phyloP scores from a whole-genome alignment of 805 yeast species.

The Yarrowia osloensis region DNA sequence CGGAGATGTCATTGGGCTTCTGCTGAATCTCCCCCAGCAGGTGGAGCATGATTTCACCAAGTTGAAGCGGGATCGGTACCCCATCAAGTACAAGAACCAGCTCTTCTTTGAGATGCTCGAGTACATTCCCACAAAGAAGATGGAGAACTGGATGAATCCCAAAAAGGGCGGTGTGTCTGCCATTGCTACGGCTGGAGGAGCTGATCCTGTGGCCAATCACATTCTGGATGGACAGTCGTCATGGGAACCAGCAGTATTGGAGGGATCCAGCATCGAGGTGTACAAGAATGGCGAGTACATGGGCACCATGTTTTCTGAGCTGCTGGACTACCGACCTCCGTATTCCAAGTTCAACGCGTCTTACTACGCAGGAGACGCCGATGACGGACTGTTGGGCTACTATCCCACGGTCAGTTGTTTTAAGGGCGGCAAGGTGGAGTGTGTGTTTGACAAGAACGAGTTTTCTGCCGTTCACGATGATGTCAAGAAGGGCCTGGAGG shows the following conservation, averaged over 20 bases:
- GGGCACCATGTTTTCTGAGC: constrained; percentile 66
- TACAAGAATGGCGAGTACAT: constrained; percentile 73
- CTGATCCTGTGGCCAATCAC: constrained; percentile 39
- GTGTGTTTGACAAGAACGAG: constrained; percentile 65
- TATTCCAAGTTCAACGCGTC: constrained; percentile 50
- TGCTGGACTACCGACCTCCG: constrained; percentile 81
- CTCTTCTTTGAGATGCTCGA: constrained; percentile 85
- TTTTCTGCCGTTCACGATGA: constrained; percentile 51
- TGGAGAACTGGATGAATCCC: constrained; percentile 66
- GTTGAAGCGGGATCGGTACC: constrained; percentile 78
- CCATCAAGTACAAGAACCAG: constrained; percentile 76
- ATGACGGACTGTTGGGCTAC: constrained; percentile 87
- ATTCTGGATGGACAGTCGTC: constrained; percentile 25
- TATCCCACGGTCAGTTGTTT: constrained; percentile 87
- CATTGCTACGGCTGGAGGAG: constrained; percentile 28
- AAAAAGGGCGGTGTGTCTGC: constrained; percentile 25
- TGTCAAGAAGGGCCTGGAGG: constrained; percentile 33
- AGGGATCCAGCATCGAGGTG: constrained; percentile 60
- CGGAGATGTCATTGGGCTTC: constrained; percentile 84
- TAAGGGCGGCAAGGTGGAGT: constrained; percentile 70
- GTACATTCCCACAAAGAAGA: constrained; percentile 63
- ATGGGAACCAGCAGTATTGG: constrained; percentile 38
- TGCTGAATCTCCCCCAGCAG: constrained; percentile 64
- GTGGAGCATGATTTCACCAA: constrained; percentile 43
- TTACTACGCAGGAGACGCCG: constrained; percentile 43